Evolutionary conservation across 306 rosid species (phyloP), one percentile per base, ranked within the genome.

Genomic region (Lotus japonicus): DNA sequence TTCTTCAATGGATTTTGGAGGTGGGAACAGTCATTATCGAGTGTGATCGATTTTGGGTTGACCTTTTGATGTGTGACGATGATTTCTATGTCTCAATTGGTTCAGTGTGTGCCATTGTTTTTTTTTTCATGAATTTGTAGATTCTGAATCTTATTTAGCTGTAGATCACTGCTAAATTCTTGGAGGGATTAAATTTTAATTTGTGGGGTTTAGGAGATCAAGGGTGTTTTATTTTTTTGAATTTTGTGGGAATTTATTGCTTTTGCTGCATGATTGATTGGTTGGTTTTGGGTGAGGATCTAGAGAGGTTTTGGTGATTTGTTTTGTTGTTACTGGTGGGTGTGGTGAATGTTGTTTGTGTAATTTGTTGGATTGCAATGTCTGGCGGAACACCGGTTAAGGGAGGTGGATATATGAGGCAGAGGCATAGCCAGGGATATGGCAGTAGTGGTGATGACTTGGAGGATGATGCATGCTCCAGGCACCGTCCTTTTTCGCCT

Each of bases 351-450:
- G 79, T 39, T 70, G 71, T 58, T 75, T 75, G 77, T 54, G 64
- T 68, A 68, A 68, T 59, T 60, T 42, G 73, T 79, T 71, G 74
- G 73, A 26, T 79, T 68, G 69, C 74, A 45, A 94, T 94, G 99
- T 90, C 99, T 16, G 98, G 98, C 2, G 97, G 99, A 63, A 90
- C 99, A 44, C 96, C 99, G 1, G 82, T 76, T 31, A 91, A 81
- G 44, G 89, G 81, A 26, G 95, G 96, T 75, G 89, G 95, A 38
- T 79, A 76, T 43, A 94, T 95, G 86, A 85, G 99, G 79, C 97
- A 95, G 84, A 88, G 99, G 77, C 96, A 94, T 46, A 95, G 96
- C 82, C 99, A 85, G 70, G 97, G 97, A 4, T 88, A 90, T 85
- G 94, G 85, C 3, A 88, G 96, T 14, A 90, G 97, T 48, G 96